Conservation (phyloP, 441 rosid species). For the Pelargonium myrrhifolium region DNA sequence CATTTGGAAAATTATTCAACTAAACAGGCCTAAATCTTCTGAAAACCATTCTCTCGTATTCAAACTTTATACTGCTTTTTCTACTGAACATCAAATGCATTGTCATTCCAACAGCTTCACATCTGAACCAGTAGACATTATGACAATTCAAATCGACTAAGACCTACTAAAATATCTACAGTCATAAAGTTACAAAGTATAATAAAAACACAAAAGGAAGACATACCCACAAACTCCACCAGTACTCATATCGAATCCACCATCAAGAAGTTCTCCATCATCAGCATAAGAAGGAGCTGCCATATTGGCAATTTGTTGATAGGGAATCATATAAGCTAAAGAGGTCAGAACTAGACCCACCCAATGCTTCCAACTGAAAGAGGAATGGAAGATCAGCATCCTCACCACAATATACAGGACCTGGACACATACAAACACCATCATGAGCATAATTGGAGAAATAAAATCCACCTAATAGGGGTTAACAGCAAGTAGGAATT, state of each 20-base stretch:
- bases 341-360: constrained; percentile 58
- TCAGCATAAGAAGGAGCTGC: constrained; percentile 59
- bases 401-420: constrained; percentile 58
- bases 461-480: too few relatives aligned
- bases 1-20: too few relatives aligned
- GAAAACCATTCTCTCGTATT: neutral
- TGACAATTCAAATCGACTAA: neutral
- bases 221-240: constrained; percentile 86
- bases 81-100: neutral
- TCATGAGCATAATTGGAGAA: too few relatives aligned
- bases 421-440: constrained; percentile 32
- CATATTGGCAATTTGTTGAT: constrained; percentile 65
- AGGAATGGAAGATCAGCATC: constrained; percentile 51
- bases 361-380: constrained; percentile 80
- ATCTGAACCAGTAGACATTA: neutral
- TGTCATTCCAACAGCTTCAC: neutral
- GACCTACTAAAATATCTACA: neutral
- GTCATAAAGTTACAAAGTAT: constrained; percentile 1
- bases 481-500: too few relatives aligned
- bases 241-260: constrained; percentile 77
- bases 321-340: constrained; percentile 57
- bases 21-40: neutral
- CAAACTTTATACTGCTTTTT: neutral
- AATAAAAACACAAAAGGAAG: constrained; percentile 8
- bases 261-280: constrained; percentile 81